Evolutionary conservation across 768 basidiomycete genomes (phyloP).

Genomic region (Podaxis mareebaensis): DNA sequence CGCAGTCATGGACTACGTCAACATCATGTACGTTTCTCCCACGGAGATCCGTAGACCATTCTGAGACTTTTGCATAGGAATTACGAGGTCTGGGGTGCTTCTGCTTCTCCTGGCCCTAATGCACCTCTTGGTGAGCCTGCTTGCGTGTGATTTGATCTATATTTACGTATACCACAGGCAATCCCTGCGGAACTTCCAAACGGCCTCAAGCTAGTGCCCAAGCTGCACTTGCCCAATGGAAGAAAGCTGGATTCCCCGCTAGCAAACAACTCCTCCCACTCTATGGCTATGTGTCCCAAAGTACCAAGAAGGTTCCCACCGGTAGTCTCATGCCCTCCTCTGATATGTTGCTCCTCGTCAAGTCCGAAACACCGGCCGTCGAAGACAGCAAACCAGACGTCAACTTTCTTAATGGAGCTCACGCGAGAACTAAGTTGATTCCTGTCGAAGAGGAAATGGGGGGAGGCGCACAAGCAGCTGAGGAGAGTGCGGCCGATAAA

Average conservation of each 20-base stretch:
- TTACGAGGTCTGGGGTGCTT: constrained; percentile 75
- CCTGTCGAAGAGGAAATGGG: constrained; percentile 3
- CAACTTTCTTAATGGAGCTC: constrained; percentile 49
- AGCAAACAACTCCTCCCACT: constrained; percentile 65
- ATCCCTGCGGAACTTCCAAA: constrained; percentile 62
- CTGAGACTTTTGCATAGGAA: constrained; percentile 53
- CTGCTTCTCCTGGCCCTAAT: constrained; percentile 69
- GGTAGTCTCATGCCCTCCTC: constrained; percentile 40
- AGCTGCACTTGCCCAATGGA: constrained; percentile 64
- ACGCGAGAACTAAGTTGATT: constrained; percentile 26
- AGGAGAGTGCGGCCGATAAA: constrained; percentile 13
- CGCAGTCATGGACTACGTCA: constrained; percentile 60
- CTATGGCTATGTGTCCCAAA: constrained; percentile 67
- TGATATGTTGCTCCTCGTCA: constrained; percentile 41
- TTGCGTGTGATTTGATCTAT: not conserved
- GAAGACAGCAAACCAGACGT: constrained; percentile 17
- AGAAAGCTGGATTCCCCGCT: constrained; percentile 64
- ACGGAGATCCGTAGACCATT: not conserved
- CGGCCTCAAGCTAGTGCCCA: constrained; percentile 70
- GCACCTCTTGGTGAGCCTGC: constrained; percentile 56
- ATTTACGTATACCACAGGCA: constrained; percentile 26
- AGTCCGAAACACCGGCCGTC: constrained; percentile 22
- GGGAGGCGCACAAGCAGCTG: not conserved
- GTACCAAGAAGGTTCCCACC: constrained; percentile 43
- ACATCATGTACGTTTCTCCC: constrained; percentile 56